These are phyloP conservation scores for Naganishia vaughanmartiniae DNA, from an alignment of 768 basidiomycete genomes.

Conservation along the genomic window DNA sequence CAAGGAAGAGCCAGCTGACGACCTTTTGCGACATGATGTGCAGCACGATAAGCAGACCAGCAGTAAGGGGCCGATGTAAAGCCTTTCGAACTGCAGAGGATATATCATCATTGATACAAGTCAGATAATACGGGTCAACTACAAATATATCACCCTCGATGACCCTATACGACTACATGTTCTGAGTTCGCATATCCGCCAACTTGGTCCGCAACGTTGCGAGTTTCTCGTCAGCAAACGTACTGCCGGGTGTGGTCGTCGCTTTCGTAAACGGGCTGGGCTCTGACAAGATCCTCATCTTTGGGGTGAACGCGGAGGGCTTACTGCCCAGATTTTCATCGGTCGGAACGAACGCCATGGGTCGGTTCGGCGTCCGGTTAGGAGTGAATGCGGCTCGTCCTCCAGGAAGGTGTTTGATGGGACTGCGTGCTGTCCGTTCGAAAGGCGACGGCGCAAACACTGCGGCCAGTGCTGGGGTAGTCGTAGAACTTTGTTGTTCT, in stretches of 20 bases:
- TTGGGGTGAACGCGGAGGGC: constrained; percentile 13
- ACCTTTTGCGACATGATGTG: too few species aligned
- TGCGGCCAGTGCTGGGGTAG: not conserved
- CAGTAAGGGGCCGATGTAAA: not conserved
- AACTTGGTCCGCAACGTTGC: constrained; percentile 31
- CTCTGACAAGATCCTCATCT: constrained; percentile 22
- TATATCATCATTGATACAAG: not conserved
- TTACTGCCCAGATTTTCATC: constrained; percentile 19
- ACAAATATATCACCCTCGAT: not conserved
- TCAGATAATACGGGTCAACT: not conserved
- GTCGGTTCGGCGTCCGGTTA: constrained; percentile 16
- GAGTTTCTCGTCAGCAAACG: constrained; percentile 17
- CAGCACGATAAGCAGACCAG: too few species aligned
- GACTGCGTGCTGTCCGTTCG: constrained; percentile 21
- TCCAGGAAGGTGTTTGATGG: constrained; percentile 13
- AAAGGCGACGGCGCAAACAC: constrained; percentile 26
- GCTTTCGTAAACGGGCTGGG: constrained; percentile 2
- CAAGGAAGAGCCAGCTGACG: too few species aligned
- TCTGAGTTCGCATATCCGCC: constrained; percentile 52
- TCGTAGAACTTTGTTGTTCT: not conserved
- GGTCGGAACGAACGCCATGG: constrained; percentile 8
- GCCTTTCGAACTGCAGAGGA: not conserved
- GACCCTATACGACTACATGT: not conserved
- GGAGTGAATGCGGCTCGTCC: constrained; percentile 21
- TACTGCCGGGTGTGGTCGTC: constrained; percentile 5